Conservation (phyloP, 495 filamentous ascomycete species). For the Darksidea phi region DNA sequence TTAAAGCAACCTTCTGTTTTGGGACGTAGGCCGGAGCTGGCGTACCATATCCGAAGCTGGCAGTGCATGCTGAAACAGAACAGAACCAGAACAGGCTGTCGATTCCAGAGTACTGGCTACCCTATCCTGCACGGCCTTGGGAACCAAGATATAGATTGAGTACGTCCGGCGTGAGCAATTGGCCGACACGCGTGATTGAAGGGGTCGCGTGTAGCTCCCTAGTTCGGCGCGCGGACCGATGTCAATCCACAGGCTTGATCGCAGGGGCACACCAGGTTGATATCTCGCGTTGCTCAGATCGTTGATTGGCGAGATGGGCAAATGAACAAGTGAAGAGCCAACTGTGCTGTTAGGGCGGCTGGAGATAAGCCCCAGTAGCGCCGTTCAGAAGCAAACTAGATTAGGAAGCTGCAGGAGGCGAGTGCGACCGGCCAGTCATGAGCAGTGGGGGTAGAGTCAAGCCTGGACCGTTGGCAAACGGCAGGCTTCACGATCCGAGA, state of each 20-base stretch:
- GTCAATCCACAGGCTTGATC: not conserved
- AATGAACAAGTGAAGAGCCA: not conserved
- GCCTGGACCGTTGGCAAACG: constrained; percentile 25
- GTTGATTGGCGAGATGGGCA: not conserved
- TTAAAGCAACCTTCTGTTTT: constrained; percentile 26
- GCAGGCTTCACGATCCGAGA: constrained; percentile 14
- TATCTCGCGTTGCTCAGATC: no score
- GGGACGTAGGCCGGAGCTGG: not conserved
- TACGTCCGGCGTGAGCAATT: constrained; percentile 8
- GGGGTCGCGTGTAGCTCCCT: not conserved
- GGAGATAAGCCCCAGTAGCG: no score
- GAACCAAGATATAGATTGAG: not conserved
- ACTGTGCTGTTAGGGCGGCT: no score
- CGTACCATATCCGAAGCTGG: constrained; percentile 12
- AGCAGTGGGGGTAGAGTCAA: not conserved
- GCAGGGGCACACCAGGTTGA: no score
- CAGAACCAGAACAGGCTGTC: no score
- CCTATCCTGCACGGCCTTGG: constrained; percentile 1
- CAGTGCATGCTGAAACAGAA: constrained; percentile 13
- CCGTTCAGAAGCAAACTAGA: no score
- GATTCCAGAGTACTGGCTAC: not conserved
- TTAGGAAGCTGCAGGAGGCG: no score
- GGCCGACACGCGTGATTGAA: constrained; percentile 11
- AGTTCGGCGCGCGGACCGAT: constrained; percentile 6
- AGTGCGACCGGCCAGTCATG: not conserved